Evolutionary conservation across 208 protist genomes (phyloP).

Genomic region (Leishmania amazonensis): DNA sequence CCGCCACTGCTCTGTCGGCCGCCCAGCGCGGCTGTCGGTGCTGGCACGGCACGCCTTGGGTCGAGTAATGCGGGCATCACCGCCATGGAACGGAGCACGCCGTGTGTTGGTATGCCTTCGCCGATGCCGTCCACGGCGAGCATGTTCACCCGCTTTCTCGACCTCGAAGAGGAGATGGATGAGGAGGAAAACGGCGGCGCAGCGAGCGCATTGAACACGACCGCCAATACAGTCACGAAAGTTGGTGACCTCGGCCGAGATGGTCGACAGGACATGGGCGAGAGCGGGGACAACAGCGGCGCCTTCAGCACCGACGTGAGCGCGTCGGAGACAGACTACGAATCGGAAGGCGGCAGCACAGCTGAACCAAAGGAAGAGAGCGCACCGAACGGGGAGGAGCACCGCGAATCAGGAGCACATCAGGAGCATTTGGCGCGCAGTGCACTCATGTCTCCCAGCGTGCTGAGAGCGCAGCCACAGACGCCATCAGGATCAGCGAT

Average conservation of each 20-base stretch:
- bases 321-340: slow-evolving; percentile 46
- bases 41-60: slow-evolving; percentile 1
- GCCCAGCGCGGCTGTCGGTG: background rate
- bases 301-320: slow-evolving; percentile 60
- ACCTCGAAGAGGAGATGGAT: slow-evolving; percentile 38
- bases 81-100: background rate
- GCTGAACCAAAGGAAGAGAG: background rate
- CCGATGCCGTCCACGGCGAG: slow-evolving; percentile 65
- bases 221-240: background rate
- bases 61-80: background rate
- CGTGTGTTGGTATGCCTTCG: slow-evolving; percentile 51
- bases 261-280: slow-evolving; percentile 19
- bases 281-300: slow-evolving; percentile 32
- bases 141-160: slow-evolving; percentile 58
- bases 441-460: slow-evolving; percentile 5
- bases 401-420: background rate
- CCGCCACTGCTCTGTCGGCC: slow-evolving; percentile 1
- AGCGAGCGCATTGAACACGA: background rate
- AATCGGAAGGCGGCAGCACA: slow-evolving; percentile 18
- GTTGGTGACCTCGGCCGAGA: background rate
- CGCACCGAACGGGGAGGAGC: background rate
- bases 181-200: slow-evolving; percentile 21
- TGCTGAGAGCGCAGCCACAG: background rate
- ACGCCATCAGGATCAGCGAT: background rate
- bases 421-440: background rate